Base-by-base conservation (phyloP, 352 stramenopile genomes). In the Phytophthora pini region DNA sequence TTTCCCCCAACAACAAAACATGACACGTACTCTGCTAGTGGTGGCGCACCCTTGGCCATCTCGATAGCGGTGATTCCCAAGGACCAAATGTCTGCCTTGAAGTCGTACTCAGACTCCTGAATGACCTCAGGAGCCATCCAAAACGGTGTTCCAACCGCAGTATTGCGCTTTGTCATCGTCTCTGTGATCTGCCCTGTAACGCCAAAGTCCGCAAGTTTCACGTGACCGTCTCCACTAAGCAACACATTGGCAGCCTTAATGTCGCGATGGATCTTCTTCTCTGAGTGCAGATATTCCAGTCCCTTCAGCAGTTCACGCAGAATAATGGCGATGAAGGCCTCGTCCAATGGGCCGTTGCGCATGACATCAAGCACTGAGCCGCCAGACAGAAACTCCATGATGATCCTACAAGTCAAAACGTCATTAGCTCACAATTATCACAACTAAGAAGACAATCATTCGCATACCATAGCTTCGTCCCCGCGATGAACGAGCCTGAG, bases 11-110 rank as follows among this genome's bases (percentile, higher is more conserved):
- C 4, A 32, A 62, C 34, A 29, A 31, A 20, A 52, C 39, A 36
- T 13, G 31, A 0, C 7, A 79, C 80, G 46, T 84, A 92, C 81
- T 93, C 85, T 47, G 87, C 79, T 56, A 99, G 95, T 26, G 98
- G 98, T 47, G 98, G 97, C 38, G 94, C 82, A 12, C 97, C 97
- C 69, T 99, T 97, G 2, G 97, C 97, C 91, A 99, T 98, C 82
- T 99, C 97, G 65, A 99, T 99, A 6, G 90, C 87, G 5, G 97
- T 99, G 74, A 99, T 99, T 22, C 97, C 98, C 38, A 99, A 76
- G 32, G 88, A 98, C 98, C 98, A 99, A 48, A 99, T 98, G 79
- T 99, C 97, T 9, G 97, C 97, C 74, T 98, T 93, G 56, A 90
- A 97, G 77, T 99, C 96, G 77, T 99, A 99, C 50, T 90, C 66